A percentile compares a stretch with the other conserved stretches of the same genome.
Evolutionary conservation across 140 eudicot species (phyloP).

Genomic region (Cichorium intybus): DNA sequence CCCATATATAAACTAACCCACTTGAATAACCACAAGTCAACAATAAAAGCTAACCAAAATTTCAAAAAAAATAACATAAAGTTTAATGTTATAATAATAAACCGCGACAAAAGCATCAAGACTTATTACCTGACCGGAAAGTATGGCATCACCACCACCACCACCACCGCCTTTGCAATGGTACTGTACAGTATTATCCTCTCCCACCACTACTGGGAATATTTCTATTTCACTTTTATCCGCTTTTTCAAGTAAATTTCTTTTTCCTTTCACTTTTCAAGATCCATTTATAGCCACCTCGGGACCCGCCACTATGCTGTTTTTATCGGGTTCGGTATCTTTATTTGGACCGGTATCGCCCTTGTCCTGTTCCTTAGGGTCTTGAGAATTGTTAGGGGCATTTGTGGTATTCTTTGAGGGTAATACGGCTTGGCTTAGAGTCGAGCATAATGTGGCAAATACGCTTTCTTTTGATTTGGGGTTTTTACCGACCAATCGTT

Average conservation of each 20-base stretch:
- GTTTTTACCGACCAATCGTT: conserved; percentile 34
- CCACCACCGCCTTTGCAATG: conserved; percentile 41
- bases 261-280: conserved; percentile 15
- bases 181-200: conserved; percentile 67
- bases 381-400: conserved; percentile 21
- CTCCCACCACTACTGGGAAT: conserved; percentile 33
- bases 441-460: conserved; percentile 62
- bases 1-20: conserved; percentile 26
- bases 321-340: conserved; percentile 28
- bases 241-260: conserved; percentile 15
- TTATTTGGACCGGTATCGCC: conserved; percentile 20
- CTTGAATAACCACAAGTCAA: conserved; percentile 20
- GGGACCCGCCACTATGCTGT: conserved; percentile 21
- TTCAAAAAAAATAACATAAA: background rate
- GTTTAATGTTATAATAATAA: conserved; percentile 12
- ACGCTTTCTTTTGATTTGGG: conserved; percentile 64
- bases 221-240: conserved; percentile 22
- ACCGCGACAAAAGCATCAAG: conserved; percentile 9
- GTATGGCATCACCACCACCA: conserved; percentile 25
- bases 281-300: conserved; percentile 79
- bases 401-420: conserved; percentile 49
- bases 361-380: conserved; percentile 26
- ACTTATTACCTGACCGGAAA: conserved; percentile 29
- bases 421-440: conserved; percentile 55
- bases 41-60: conserved; percentile 19